A percentile compares a stretch with the other conserved stretches of the same genome.
These are phyloP conservation scores for Vicia faba DNA, from an alignment of 306 rosid species.

Conservation along the genomic window DNA sequence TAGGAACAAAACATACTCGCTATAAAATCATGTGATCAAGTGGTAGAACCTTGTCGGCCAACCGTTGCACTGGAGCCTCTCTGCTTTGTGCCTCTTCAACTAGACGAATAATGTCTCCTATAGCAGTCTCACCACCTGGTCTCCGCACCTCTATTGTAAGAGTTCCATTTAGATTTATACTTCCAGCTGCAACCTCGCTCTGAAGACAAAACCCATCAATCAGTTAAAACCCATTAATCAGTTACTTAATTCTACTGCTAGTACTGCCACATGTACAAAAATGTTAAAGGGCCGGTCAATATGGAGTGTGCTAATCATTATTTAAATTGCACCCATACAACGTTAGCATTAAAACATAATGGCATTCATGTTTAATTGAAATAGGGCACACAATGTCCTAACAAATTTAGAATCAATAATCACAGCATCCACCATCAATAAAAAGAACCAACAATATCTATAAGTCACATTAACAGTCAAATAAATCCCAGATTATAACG, in stretches of 20 bases:
- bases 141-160: constrained; percentile 84
- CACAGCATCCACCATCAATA: constrained; percentile 27
- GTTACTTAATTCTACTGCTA: constrained; percentile 32
- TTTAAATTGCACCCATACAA: constrained; percentile 16
- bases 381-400: not conserved
- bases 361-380: constrained; percentile 11
- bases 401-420: constrained; percentile 12
- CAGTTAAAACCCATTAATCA: constrained; percentile 35
- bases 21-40: constrained; percentile 28
- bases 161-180: constrained; percentile 95
- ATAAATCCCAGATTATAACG: constrained; percentile 13
- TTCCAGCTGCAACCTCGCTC: constrained; percentile 97
- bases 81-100: constrained; percentile 94
- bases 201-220: constrained; percentile 43
- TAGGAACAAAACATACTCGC: constrained; percentile 25
- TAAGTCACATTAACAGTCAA: constrained; percentile 25
- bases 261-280: constrained; percentile 26
- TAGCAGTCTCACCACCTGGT: constrained; percentile 91
- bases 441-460: constrained; percentile 27
- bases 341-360: constrained; percentile 1
- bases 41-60: constrained; percentile 90
- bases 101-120: constrained; percentile 87
- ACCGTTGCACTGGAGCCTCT: constrained; percentile 95
- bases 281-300: constrained; percentile 16
- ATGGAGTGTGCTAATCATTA: constrained; percentile 22